These are phyloP conservation scores for Thermothielavioides terrestris DNA, from an alignment of 495 filamentous ascomycete genomes.

Conservation along the genomic window DNA sequence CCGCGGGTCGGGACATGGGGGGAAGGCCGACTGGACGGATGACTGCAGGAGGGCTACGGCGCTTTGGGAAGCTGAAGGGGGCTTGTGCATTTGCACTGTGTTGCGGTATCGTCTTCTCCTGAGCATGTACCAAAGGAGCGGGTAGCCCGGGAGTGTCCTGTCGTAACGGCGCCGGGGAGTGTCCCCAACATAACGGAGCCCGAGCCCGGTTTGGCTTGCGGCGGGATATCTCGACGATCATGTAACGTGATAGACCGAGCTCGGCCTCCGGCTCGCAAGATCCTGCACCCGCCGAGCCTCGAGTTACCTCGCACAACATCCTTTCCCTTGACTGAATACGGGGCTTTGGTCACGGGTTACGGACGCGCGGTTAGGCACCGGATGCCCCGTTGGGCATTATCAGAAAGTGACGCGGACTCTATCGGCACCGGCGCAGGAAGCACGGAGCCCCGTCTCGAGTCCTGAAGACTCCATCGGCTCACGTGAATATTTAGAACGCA, in stretches of 20 bases:
- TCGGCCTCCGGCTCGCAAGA: not conserved
- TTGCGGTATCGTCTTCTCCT: not conserved
- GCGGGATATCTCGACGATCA: not conserved
- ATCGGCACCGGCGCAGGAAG: too few species aligned
- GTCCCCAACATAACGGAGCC: too few species aligned
- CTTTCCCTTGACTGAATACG: too few species aligned
- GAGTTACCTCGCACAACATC: not conserved
- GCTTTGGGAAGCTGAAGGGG: not conserved
- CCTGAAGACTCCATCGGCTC: too few species aligned
- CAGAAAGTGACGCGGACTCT: too few species aligned
- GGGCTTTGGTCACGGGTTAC: too few species aligned
- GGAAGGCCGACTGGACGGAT: not conserved
- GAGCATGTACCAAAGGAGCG: not conserved
- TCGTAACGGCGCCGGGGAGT: not conserved
- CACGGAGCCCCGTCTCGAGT: too few species aligned
- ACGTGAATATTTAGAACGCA: too few species aligned
- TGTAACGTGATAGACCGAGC: not conserved
- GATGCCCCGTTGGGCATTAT: too few species aligned
- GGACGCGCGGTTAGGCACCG: too few species aligned
- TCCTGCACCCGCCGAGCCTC: not conserved
- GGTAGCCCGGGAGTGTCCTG: not conserved
- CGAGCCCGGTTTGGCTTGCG: too few species aligned
- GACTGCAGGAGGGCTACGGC: not conserved
- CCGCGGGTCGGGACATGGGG: not conserved
- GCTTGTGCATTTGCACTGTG: constrained; percentile 6